phyloP scores from a whole-genome alignment of 2,329 filamentous ascomycete genomes.

The Penicillium sp. region DNA sequence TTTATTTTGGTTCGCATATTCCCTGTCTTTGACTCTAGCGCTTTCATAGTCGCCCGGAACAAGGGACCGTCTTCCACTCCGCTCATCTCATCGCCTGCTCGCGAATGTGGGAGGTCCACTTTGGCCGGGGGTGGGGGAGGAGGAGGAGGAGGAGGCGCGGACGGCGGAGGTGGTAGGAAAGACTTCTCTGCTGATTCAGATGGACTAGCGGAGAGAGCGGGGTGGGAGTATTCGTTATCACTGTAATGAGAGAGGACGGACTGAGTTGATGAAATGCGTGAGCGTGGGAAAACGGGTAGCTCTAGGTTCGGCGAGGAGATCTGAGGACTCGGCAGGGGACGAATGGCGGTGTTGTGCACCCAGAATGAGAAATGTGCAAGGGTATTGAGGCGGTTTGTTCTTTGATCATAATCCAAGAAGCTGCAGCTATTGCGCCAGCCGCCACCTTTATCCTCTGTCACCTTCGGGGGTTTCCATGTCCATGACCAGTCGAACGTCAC shows the following conservation, averaged over 20 bases:
- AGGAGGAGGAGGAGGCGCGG: conserved; percentile 28
- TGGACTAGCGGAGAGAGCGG: conserved; percentile 28
- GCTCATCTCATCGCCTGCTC: conserved; percentile 80
- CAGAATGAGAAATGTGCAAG: conserved; percentile 93
- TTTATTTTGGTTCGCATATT: conserved; percentile 95
- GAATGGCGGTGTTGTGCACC: conserved; percentile 66
- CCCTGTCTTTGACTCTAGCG: conserved; percentile 91
- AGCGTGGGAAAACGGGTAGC: conserved; percentile 69
- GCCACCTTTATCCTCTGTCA: conserved; percentile 74
- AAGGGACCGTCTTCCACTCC: conserved; percentile 88
- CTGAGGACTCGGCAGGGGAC: conserved; percentile 51
- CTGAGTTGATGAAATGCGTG: conserved; percentile 81
- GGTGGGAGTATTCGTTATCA: conserved; percentile 58
- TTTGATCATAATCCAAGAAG: conserved; percentile 95
- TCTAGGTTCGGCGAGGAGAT: conserved; percentile 72
- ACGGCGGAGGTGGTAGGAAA: conserved; percentile 22
- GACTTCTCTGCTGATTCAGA: conserved; percentile 31
- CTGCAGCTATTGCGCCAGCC: conserved; percentile 97
- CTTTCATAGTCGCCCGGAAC: conserved; percentile 95
- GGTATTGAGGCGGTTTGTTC: conserved; percentile 83
- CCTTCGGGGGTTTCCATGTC: conserved; percentile 92
- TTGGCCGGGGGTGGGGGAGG: conserved; percentile 57
- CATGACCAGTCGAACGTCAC: conserved; percentile 93
- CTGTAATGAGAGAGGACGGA: conserved; percentile 82
- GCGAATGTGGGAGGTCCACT: conserved; percentile 82